Evolutionary conservation across 2,329 filamentous ascomycete species (phyloP), one percentile per base, ranked within the genome.

Genomic region (Colletotrichum ledebouriae): DNA sequence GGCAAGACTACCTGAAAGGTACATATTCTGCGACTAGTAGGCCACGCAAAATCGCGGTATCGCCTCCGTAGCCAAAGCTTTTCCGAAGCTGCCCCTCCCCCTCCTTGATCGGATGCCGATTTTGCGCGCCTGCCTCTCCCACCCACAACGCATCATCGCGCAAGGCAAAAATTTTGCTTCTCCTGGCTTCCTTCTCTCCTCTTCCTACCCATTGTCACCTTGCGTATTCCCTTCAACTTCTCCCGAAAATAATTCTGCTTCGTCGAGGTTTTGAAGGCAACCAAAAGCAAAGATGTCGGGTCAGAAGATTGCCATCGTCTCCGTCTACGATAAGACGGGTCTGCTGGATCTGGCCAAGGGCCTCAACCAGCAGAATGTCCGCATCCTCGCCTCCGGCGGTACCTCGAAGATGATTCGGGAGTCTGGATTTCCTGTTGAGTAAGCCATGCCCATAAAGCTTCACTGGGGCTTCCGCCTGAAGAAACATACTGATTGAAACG

Each of bases 261-360:
- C 34, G 22, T 52, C 52, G 56, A 62, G 55, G 46, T 62, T 29
- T 59, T 82, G 60, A 66, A 58, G 63, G 66, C 25, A 56, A 42
- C 55, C 29, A 29, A 56, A 69, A 65, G 59, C 37, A 49, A 67
- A 70, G 57, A 71, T 71, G 70, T 71, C 68, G 52, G 75, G 80
- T 69, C 87, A 88, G 78, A 85, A 87, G 78, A 87, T 87, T 86
- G 96, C 96, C 73, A 98, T 99, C 78, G 87, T 99, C 79, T 98
- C 95, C 73, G 96, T 98, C 85, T 98, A 96, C 80, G 94, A 99
- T 87, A 99, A 99, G 90, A 98, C 95, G 64, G 96, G 94, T 70
- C 88, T 97, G 73, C 84, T 98, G 73, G 94, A 98, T 82, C 87
- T 98, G 74, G 94, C 94, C 76, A 97, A 97, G 83, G 94, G 94